Conservation (phyloP, 2,329 filamentous ascomycete species). For the Calonectria ilicicola region DNA sequence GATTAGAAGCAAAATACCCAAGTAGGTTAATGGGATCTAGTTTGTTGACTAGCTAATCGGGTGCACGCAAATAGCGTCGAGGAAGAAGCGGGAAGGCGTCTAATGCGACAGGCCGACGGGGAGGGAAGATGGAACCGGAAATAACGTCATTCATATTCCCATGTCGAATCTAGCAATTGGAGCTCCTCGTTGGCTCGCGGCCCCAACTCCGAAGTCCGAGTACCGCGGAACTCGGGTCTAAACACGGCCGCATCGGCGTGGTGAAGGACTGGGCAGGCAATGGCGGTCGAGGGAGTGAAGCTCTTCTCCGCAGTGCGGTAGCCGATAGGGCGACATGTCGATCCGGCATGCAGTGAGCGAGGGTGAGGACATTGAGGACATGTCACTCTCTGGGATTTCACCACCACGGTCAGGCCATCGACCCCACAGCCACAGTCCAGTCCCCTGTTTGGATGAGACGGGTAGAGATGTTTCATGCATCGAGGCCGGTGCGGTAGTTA, state of each 20-base stretch:
- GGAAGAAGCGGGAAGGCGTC: not conserved
- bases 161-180: not conserved
- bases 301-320: not conserved
- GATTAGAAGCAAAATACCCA: not conserved
- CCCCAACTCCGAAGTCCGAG: not conserved
- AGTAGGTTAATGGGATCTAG: not conserved
- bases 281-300: not conserved
- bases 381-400: not conserved
- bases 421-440: too few species aligned
- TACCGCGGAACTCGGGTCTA: not conserved
- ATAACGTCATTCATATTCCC: not conserved
- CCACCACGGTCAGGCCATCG: not conserved
- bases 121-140: not conserved
- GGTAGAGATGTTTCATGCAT: not conserved
- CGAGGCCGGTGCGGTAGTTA: not conserved
- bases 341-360: not conserved
- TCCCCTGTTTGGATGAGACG: not conserved
- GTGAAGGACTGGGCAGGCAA: conserved; percentile 5
- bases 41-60: not conserved
- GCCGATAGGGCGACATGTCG: conserved; percentile 3
- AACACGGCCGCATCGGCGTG: conserved; percentile 9
- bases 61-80: not conserved
- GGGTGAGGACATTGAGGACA: not conserved
- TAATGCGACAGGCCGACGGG: not conserved
- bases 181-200: not conserved